Evolutionary conservation across 805 yeast species (phyloP), one percentile per base, ranked within the genome.

Genomic region (Yamadazyma nakazawae): DNA sequence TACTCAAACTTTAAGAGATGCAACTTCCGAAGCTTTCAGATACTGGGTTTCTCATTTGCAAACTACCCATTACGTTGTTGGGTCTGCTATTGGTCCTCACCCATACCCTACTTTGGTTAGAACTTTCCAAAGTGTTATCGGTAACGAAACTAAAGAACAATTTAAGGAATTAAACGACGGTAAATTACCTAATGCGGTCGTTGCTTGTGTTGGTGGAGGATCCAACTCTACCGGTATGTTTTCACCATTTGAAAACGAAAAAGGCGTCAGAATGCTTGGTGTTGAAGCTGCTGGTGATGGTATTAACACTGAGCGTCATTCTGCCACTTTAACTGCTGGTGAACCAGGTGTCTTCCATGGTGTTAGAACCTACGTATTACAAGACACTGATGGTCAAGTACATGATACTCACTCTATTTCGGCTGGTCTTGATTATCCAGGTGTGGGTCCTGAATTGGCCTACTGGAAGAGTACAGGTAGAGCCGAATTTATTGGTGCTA

Each of bases 261-360:
- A 63, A 13, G 72, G 79, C 8, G 99, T 94, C 38, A 81, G 80
- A 61, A 73, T 94, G 63, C 70, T 91, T 26, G 99, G 99, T 66
- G 89, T 91, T 50, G 99, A 94, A 74, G 99, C 99, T 42, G 99
- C 97, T 66, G 99, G 99, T 68, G 96, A 88, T 57, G 99, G 99
- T 63, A 55, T 92, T 43, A 89, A 88, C 60, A 85, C 97, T 24
- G 80, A 75, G n/a, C 75, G 79, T 59, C 98, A 94, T 67, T 88
- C 96, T 40, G 99, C 99, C 24, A 91, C 98, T 13, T 77, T 94
- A 58, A 82, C 96, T n/a, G 96, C 79, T 31, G 99, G 99, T 62
- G 76, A 80, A 52, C 95, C 96, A 5, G 99, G 99, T 75, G 98
- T 94, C 49, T 85, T 94, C 81, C 99, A 94, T 61, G 99, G 99